Conservation (phyloP, 2,329 filamentous ascomycete genomes). For the Aspergillus sp. region DNA sequence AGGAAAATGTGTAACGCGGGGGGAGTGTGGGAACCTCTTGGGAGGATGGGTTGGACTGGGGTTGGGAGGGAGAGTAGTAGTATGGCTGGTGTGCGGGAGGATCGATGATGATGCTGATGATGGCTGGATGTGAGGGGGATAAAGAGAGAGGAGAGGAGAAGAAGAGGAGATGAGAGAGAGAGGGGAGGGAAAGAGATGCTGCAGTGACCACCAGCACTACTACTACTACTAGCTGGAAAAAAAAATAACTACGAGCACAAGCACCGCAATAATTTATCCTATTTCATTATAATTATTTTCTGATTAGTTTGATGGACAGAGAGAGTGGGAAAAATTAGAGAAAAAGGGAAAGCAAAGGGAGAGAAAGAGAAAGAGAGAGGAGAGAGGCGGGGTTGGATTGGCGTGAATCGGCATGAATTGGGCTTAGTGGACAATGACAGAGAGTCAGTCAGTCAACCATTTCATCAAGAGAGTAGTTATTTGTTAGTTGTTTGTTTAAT, state of each 20-base stretch:
- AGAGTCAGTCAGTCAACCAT: no score
- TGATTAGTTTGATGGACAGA: background rate
- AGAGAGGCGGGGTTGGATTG: slow-evolving; percentile 8
- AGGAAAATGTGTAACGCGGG: background rate
- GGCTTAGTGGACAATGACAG: background rate
- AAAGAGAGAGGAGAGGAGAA: background rate
- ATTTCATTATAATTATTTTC: background rate
- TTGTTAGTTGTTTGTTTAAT: no score
- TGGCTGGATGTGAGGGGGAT: background rate
- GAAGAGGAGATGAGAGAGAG: background rate
- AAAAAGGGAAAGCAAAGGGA: slow-evolving; percentile 9
- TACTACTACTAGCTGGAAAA: background rate
- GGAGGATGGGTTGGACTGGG: slow-evolving; percentile 1
- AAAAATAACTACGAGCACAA: no score
- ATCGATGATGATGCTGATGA: no score
- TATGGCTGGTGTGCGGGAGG: slow-evolving; percentile 1
- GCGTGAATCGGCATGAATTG: background rate
- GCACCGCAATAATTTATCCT: background rate
- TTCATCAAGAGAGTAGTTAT: no score
- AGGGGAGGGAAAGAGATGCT: background rate
- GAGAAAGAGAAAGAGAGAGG: background rate
- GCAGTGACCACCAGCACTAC: background rate
- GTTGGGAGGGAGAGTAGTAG: background rate
- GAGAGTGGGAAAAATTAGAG: background rate
- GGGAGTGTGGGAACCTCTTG: slow-evolving; percentile 4